phyloP scores from a whole-genome alignment of 805 yeast species.

The Sugiyamaella valdiviana region DNA sequence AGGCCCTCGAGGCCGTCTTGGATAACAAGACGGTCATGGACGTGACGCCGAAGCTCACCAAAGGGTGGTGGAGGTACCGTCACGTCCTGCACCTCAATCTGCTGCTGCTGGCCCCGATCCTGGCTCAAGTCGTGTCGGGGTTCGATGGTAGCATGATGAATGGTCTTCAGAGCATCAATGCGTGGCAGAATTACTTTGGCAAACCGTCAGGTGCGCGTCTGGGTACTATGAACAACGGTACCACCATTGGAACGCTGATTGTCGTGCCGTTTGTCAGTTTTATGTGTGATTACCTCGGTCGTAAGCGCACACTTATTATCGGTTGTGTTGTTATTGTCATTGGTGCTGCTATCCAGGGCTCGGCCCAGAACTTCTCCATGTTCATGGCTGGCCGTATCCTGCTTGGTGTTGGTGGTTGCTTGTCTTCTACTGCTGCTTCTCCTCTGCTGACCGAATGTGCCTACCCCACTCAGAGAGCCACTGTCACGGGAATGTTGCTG shows the following conservation, averaged over 20 bases:
- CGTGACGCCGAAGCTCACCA: conserved; percentile 13
- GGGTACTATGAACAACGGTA: conserved; percentile 19
- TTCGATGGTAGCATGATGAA: conserved; percentile 21
- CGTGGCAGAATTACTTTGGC: conserved; percentile 18
- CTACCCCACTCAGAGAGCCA: conserved; percentile 56
- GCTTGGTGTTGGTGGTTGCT: conserved; percentile 69
- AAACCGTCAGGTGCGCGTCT: conserved; percentile 16
- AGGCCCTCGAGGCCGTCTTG: conserved; percentile 7
- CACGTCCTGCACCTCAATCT: conserved; percentile 15
- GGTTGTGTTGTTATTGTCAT: conserved; percentile 51
- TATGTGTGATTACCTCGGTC: conserved; percentile 55
- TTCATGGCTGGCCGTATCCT: conserved; percentile 64
- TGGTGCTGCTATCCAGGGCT: conserved; percentile 50
- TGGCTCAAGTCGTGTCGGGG: conserved; percentile 16
- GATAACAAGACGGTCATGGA: conserved; percentile 8
- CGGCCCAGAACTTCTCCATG: conserved; percentile 45
- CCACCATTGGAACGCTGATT: conserved; percentile 54
- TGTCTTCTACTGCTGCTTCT: conserved; percentile 72
- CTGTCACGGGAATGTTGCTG: conserved; percentile 55
- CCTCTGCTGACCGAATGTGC: conserved; percentile 74
- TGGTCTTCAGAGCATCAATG: conserved; percentile 23
- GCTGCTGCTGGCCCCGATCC: conserved; percentile 12
- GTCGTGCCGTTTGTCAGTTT: conserved; percentile 60
- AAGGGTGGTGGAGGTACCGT: conserved; percentile 17
- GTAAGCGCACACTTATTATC: conserved; percentile 50